Base-by-base conservation (phyloP, 805 yeast species). In the Brettanomyces bruxellensis region DNA sequence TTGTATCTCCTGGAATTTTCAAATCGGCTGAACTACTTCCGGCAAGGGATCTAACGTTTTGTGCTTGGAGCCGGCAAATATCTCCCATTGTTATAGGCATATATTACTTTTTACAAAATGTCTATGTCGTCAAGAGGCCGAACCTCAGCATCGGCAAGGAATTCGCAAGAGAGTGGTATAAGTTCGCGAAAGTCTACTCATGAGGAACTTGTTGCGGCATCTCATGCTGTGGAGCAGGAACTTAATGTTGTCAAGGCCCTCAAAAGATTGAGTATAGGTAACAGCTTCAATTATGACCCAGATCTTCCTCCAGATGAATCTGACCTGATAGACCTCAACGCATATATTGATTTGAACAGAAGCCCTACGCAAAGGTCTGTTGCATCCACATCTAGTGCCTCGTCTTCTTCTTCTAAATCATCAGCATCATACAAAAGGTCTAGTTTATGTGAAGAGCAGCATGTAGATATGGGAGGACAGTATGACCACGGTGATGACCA, bases 181-280 rank as follows among this genome's bases (percentile, higher is more conserved):
- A 28, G 44, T 6, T 4, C 57, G 12, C 54, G 59, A 41, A 61
- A 59, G 47, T 59, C 65, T n/a, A 55, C 64, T 3, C 60, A 55
- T 25, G 61, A 46, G 67, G 76, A 56, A 68, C 71, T 43, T 54
- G 46, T 70, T 39, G 73, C 76, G 34, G 95, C 95, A 2, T 89
- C 87, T 3, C 79, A 79, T 54, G 87, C 88, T 5, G 76, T 86
- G 41, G 87, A 85, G 56, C 80, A 78, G 49, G 93, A 86, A 58
- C 72, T 83, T 51, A 78, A 79, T 62, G 79, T 81, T 60, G 86
- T 86, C 50, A 78, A 83, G 35, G 84, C 86, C 22, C 66, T 86
- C 52, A 86, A 86, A 59, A 69, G 95, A 48, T 68, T 83, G 14
- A 81, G 88, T 0, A 82, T 86, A 45, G 93, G 89, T 14, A 69